Percentiles rank a stretch among this genome's conserved stretches.
Evolutionary conservation across 345 rosid species (phyloP).

Genomic region (Anastatica hierochuntica): DNA sequence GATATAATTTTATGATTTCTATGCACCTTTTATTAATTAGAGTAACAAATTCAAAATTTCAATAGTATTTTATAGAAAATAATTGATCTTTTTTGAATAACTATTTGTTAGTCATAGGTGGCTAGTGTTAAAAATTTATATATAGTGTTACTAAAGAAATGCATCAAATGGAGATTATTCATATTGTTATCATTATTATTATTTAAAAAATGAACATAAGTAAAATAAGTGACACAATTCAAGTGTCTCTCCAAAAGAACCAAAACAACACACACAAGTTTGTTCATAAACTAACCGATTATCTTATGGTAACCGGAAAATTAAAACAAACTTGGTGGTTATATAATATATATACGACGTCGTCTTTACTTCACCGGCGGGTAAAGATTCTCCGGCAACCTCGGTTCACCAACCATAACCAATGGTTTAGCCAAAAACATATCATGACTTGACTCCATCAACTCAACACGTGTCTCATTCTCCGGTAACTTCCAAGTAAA

Average conservation of each 20-base stretch:
- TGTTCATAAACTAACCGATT: constrained; percentile 19
- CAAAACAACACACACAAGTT: constrained; percentile 5
- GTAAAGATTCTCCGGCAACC: constrained; percentile 33
- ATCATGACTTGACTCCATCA: constrained; percentile 28
- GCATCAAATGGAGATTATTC: no score
- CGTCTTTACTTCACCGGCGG: constrained; percentile 19
- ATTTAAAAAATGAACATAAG: neutral
- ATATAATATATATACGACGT: constrained; percentile 1
- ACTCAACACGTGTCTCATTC: constrained; percentile 17
- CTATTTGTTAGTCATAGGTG: no score
- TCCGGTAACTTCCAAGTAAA: constrained; percentile 32
- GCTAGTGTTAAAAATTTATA: no score
- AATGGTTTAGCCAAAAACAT: constrained; percentile 31
- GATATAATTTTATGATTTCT: no score
- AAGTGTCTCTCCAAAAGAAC: constrained; percentile 12
- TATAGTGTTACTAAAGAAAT: no score
- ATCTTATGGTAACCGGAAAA: constrained; percentile 21
- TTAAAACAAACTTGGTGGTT: constrained; percentile 12
- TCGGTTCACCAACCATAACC: constrained; percentile 24
- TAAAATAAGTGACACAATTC: constrained; percentile 12
- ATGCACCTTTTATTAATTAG: no score
- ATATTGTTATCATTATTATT: no score
- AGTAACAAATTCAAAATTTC: no score
- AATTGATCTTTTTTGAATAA: no score
- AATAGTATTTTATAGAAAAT: no score